Conservation (phyloP, 106 monocot genomes). For the Acorus calamus region DNA sequence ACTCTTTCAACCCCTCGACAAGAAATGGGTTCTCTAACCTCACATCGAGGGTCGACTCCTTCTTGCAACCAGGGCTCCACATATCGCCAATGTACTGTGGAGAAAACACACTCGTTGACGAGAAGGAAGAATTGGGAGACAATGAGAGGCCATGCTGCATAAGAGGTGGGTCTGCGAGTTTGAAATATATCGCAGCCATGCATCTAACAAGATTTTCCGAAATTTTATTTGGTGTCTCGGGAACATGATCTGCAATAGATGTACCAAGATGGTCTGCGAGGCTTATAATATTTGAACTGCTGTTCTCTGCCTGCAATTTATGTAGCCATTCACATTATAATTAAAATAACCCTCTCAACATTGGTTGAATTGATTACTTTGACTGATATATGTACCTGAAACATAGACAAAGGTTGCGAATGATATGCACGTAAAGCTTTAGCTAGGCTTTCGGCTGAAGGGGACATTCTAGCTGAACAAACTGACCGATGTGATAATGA, state of each 20-base stretch:
- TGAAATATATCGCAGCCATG: conserved; percentile 69
- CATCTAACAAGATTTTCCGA: conserved; percentile 79
- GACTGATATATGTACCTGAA: conserved; percentile 30
- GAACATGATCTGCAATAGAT: neutral
- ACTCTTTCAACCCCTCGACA: conserved; percentile 27
- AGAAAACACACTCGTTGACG: conserved; percentile 68
- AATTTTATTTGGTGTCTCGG: conserved; percentile 63
- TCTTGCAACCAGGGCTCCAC: conserved; percentile 58
- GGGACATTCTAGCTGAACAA: conserved; percentile 16
- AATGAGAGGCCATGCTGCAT: conserved; percentile 25
- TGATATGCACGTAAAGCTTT: conserved; percentile 55
- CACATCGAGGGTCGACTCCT: conserved; percentile 45
- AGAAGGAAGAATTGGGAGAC: conserved; percentile 84
- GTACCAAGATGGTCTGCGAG: neutral
- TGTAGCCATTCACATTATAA: neutral
- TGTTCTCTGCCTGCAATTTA: neutral
- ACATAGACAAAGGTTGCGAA: conserved; percentile 72
- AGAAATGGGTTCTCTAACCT: conserved; percentile 46
- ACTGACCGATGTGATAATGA: neutral
- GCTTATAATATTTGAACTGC: no score
- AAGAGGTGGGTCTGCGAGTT: conserved; percentile 69
- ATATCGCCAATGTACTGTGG: conserved; percentile 57
- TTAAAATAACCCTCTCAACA: neutral
- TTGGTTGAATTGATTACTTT: neutral
- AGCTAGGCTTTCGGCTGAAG: conserved; percentile 4